A percentile compares a stretch with the other conserved stretches of the same genome.
Evolutionary conservation across 2,329 filamentous ascomycete species (phyloP).

Genomic region (Curvularia eragrostidis): DNA sequence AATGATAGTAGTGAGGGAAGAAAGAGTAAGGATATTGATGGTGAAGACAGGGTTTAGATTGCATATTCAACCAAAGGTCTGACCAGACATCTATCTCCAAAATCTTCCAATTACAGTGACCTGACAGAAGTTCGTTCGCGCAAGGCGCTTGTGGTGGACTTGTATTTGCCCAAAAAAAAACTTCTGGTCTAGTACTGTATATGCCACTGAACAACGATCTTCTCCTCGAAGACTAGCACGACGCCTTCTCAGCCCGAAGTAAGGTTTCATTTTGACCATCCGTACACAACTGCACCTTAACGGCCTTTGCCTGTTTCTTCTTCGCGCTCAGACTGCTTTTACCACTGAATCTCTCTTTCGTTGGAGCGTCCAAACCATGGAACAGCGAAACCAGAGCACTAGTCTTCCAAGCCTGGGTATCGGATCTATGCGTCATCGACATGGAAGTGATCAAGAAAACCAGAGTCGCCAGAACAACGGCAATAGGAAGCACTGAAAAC

Average conservation of each 20-base stretch:
- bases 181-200: too few species aligned
- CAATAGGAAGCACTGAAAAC: constrained; percentile 19
- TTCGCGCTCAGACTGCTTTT: constrained; percentile 12
- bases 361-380: constrained; percentile 20
- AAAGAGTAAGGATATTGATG: constrained; percentile 36
- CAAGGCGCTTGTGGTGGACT: too few species aligned
- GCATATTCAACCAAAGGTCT: not conserved
- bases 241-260: constrained; percentile 9
- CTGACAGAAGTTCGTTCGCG: too few species aligned
- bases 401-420: constrained; percentile 23
- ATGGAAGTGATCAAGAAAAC: constrained; percentile 19
- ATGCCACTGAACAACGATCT: not conserved
- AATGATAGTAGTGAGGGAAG: constrained; percentile 28
- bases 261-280: constrained; percentile 15
- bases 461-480: constrained; percentile 15
- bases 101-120: too few species aligned
- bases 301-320: constrained; percentile 17
- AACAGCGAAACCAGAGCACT: constrained; percentile 20
- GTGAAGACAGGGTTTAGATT: constrained; percentile 18
- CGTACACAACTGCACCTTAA: constrained; percentile 15
- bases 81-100: not conserved
- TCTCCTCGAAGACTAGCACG: not conserved
- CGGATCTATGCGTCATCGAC: constrained; percentile 18
- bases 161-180: too few species aligned
- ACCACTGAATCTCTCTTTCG: constrained; percentile 16